Evolutionary conservation across 441 rosid genomes (phyloP).

Genomic region (Mallotus repandus): DNA sequence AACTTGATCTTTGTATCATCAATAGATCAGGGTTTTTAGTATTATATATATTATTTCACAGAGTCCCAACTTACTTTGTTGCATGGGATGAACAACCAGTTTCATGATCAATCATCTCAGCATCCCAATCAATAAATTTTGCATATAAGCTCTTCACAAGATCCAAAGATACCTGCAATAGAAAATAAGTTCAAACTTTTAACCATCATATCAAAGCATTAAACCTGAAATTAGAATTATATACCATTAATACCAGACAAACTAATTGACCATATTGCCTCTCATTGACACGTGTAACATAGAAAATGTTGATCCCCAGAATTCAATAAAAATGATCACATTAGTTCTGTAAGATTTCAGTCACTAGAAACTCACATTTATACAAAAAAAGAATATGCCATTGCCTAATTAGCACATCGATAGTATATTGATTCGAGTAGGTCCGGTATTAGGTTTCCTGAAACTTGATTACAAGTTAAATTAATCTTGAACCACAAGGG

Average conservation of each 20-base stretch:
- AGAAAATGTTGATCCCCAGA: neutral
- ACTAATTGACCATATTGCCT: neutral
- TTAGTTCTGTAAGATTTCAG: neutral
- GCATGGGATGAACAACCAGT: constrained; percentile 84
- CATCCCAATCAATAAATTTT: constrained; percentile 98
- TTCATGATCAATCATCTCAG: constrained; percentile 88
- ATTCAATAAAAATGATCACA: neutral
- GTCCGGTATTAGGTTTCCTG: neutral
- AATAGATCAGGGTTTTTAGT: constrained; percentile 19
- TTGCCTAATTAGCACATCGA: neutral
- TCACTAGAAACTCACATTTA: neutral
- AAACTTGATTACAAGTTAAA: neutral
- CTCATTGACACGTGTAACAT: neutral
- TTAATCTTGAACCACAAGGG: neutral
- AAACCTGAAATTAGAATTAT: neutral
- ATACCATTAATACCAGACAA: neutral
- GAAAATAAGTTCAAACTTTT: constrained; percentile 1
- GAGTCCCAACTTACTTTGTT: constrained; percentile 66
- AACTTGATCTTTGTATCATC: constrained; percentile 1
- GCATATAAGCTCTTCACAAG: constrained; percentile 97
- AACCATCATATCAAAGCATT: neutral
- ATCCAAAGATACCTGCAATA: constrained; percentile 91
- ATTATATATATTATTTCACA: neutral
- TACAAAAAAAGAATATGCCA: neutral
- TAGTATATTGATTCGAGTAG: neutral